phyloP scores from a whole-genome alignment of 306 rosid species.

The Lathyrus tuberosus region DNA sequence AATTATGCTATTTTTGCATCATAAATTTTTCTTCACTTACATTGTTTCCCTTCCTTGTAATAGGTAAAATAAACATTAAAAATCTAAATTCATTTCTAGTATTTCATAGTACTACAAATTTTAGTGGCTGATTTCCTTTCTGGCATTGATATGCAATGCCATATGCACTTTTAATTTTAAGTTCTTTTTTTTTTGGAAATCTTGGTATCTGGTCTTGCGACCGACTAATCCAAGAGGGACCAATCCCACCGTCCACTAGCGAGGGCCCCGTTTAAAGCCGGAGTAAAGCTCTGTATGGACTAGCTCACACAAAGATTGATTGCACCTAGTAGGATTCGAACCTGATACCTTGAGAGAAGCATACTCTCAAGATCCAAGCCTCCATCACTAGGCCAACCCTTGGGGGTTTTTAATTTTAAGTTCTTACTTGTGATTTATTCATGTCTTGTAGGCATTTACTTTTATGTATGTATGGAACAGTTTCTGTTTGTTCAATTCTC shows the following conservation, averaged over 20 bases:
- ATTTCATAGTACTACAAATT: conserved; percentile 14
- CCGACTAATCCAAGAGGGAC: no score
- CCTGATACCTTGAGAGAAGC: no score
- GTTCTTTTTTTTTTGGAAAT: no score
- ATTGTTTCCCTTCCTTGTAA: not conserved
- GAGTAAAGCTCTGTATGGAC: no score
- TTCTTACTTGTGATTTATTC: conserved; percentile 36
- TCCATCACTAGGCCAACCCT: no score
- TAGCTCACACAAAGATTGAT: no score
- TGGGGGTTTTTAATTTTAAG: conserved; percentile 6
- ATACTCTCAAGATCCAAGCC: no score
- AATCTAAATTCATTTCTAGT: conserved; percentile 27
- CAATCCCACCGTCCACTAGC: no score
- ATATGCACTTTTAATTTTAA: conserved; percentile 7
- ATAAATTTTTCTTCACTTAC: not conserved
- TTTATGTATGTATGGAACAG: conserved; percentile 79
- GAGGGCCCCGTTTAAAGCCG: no score
- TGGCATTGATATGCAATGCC: conserved; percentile 12
- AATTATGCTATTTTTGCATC: conserved; percentile 21
- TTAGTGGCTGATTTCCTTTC: conserved; percentile 35
- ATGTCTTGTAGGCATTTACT: conserved; percentile 81
- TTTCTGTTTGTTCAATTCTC: conserved; percentile 65
- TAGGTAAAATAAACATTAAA: conserved; percentile 9
- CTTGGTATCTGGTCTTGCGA: no score
- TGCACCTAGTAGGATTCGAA: no score